Evolutionary conservation across 306 rosid genomes (phyloP).

Genomic region (Cucurbita moschata): DNA sequence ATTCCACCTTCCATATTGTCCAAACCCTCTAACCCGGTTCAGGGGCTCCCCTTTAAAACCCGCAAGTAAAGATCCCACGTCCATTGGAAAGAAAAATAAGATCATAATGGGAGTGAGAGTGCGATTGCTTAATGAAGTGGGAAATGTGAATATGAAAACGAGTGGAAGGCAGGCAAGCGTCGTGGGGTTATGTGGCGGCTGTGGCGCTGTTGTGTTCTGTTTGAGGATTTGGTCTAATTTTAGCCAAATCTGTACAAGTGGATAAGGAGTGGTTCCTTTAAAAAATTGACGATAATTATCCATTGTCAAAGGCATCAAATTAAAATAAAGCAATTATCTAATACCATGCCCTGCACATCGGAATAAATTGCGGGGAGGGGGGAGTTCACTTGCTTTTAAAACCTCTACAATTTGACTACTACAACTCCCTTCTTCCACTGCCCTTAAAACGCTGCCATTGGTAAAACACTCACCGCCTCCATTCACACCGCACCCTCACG

Average conservation of each 20-base stretch:
- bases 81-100: too few species aligned
- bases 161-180: background rate
- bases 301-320: background rate
- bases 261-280: background rate
- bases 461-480: background rate
- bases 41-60: too few species aligned
- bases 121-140: background rate
- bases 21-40: background rate
- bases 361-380: background rate
- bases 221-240: background rate
- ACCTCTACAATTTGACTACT: background rate
- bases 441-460: slow-evolving; percentile 1
- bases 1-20: background rate
- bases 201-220: background rate
- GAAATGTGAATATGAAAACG: background rate
- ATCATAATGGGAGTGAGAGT: background rate
- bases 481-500: background rate
- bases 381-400: background rate
- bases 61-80: too few species aligned
- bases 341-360: background rate
- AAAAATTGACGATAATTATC: background rate
- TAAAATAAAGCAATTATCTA: too few species aligned
- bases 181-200: background rate
- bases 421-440: background rate
- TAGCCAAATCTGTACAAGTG: background rate